These are phyloP conservation scores for Sphagnum fallax DNA, from an alignment of 228 moss, liverwort and hornwort genomes.

Conservation along the genomic window DNA sequence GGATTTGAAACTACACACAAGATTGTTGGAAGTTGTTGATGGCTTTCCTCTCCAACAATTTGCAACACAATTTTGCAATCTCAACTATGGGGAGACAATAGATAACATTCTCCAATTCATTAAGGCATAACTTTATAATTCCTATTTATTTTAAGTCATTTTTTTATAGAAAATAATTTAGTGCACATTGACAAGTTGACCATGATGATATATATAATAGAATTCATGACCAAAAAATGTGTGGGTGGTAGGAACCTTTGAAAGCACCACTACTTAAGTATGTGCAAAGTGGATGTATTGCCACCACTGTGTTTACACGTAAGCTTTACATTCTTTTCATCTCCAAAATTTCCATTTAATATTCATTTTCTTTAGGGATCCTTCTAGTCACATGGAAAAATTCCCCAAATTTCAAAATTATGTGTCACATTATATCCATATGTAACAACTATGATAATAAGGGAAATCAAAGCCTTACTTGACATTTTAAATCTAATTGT, in stretches of 20 bases:
- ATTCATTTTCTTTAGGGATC: not conserved
- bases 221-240: conserved; percentile 2
- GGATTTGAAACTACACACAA: not conserved
- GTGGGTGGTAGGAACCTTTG: conserved; percentile 28
- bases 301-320: conserved; percentile 62
- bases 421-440: not conserved
- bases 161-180: not conserved
- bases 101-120: conserved; percentile 15
- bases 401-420: not conserved
- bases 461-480: not conserved
- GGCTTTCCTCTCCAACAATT: conserved; percentile 1
- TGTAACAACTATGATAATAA: not conserved
- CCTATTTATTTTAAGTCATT: not conserved
- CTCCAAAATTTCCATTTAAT: conserved; percentile 28
- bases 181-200: not conserved
- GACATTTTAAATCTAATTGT: not conserved
- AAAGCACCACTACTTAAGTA: conserved; percentile 32
- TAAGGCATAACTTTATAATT: conserved; percentile 8
- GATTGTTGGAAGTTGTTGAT: not conserved
- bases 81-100: conserved; percentile 10
- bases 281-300: conserved; percentile 29
- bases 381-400: not conserved
- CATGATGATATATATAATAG: not conserved
- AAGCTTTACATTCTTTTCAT: conserved; percentile 55
- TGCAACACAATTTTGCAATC: not conserved